phyloP scores from a whole-genome alignment of 129 eudicot species.

The Scalesia atractyloides region DNA sequence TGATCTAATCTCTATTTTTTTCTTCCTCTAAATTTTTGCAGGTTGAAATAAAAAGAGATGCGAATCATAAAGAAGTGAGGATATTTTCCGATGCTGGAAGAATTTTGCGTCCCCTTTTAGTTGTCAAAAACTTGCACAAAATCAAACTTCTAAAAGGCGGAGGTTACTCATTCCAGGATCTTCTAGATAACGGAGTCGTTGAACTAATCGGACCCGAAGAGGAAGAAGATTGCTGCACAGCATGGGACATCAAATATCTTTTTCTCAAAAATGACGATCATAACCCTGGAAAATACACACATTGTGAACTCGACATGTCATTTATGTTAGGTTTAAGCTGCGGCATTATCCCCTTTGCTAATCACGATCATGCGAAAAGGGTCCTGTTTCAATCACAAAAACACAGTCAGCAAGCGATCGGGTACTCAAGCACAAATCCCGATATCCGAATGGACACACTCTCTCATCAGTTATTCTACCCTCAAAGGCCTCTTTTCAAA shows the following conservation, averaged over 20 bases:
- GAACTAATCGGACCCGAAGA: slow-evolving; percentile 87
- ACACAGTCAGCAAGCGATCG: slow-evolving; percentile 89
- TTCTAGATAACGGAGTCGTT: slow-evolving; percentile 65
- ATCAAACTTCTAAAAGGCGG: slow-evolving; percentile 66
- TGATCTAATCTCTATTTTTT: background rate
- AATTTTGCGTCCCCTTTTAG: slow-evolving; percentile 83
- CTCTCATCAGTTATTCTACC: slow-evolving; percentile 68
- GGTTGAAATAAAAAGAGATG: slow-evolving; percentile 85
- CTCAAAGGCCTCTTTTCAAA: slow-evolving; percentile 80
- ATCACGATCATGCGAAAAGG: slow-evolving; percentile 86
- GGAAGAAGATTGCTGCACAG: slow-evolving; percentile 84
- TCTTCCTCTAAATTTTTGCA: slow-evolving; percentile 22
- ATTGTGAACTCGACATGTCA: slow-evolving; percentile 78
- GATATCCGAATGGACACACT: slow-evolving; percentile 69
- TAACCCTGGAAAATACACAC: slow-evolving; percentile 66
- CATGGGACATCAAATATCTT: slow-evolving; percentile 84
- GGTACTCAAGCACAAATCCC: slow-evolving; percentile 70
- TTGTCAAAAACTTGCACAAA: slow-evolving; percentile 61
- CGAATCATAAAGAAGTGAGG: slow-evolving; percentile 69
- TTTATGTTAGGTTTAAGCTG: slow-evolving; percentile 73
- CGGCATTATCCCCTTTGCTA: slow-evolving; percentile 79
- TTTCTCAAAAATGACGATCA: slow-evolving; percentile 41
- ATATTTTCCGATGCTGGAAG: slow-evolving; percentile 92
- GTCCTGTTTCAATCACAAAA: slow-evolving; percentile 78
- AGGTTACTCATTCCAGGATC: slow-evolving; percentile 55